Base-by-base conservation (phyloP, 352 stramenopile species). In the Globisporangium alternatum region DNA sequence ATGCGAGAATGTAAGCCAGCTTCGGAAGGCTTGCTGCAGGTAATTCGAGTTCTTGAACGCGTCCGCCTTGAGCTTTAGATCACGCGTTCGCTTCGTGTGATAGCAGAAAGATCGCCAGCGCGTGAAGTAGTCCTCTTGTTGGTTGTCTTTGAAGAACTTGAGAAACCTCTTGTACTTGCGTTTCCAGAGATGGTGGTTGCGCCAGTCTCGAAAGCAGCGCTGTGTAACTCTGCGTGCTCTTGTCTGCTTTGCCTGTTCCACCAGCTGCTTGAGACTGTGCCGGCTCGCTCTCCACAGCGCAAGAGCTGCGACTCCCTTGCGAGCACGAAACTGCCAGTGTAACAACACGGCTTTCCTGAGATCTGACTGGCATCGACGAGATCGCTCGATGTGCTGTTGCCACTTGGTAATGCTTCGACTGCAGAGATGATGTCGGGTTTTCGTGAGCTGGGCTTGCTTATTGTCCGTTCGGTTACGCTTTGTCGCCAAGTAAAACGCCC, bases 61-160 rank as follows among this genome's bases (percentile, higher is more conserved):
- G 41, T 66, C 43, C 17, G 75, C 75, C 56, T 72, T 53, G 19
- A 72, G 57, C 28, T 30, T 47, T 22, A 64, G 66, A 15, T 69
- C 47, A 3, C 62, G 66, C 2, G 15, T 43, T 0, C 3, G 48
- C 47, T 62, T 66, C 4, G 33, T 44, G 8, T 64, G 56, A 6
- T 56, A 13, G 57, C 58, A 77, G 15, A 72, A 77, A 1, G 5
- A 39, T 66, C 72, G 68, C 75, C 75, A 83, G 8, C 57, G 71
- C 22, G 41, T 41, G 22, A 83, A 79, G 13, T 44, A 44, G 8
- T 76, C 68, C 43, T 41, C 60, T 28, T 68, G 74, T 22, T 70
- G 62, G 52, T 69, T 77, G 6, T 64, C 47, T 39, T 66, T 60
- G 37, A 81, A 72, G 10, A 72, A 49, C n/a, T 33, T 41, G 7